Base-by-base conservation (phyloP, 2,329 filamentous ascomycete species). In the Fusarium cicatricum region DNA sequence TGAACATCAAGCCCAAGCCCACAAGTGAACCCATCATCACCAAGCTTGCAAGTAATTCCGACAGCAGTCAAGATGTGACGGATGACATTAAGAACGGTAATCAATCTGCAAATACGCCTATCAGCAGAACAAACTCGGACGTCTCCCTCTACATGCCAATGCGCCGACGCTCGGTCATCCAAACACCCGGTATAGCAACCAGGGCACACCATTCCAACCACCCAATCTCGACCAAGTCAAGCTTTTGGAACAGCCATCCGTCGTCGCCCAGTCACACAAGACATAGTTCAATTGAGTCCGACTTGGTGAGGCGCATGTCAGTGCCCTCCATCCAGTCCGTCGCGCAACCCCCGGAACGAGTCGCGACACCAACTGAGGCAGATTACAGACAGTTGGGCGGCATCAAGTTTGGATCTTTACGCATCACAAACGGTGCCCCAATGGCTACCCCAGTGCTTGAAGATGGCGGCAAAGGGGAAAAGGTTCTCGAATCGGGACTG, bases 371-470 rank as follows among this genome's bases (percentile, higher is more conserved):
- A 0, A 80, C 75, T 34, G 85, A 87, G 19, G 70, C 76, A 23
- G 80, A 83, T n/a, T 88, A 87, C 64, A 78, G 78, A 55, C 84
- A 87, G 39, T 80, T 85, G 28, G 86, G 86, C 3, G 83, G 79
- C 11, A 88, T 86, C 67, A 86, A 85, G 67, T 80, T 86, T 47
- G 86, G 86, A 2, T 84, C 84, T 2, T 66, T 89, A 43, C 81
- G 84, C 31, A 87, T 89, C 51, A 86, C 78, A 17, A 89, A 89
- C 69, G 85, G 84, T 12, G 75, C 77, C 3, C 85, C 86, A 3
- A 71, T 71, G 12, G 72, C 74, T n/a, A 84, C 80, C 73, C 78
- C 51, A 40, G 64, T 71, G 44, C 23, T 58, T 11, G 66, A 70
- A n/a, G 37, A 62, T 42, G 55, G 54, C 26, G 44, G 42, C 42